Evolutionary conservation across 768 basidiomycete species (phyloP), one percentile per base, ranked within the genome.

Genomic region (Leucocoprinus birnbaumii): DNA sequence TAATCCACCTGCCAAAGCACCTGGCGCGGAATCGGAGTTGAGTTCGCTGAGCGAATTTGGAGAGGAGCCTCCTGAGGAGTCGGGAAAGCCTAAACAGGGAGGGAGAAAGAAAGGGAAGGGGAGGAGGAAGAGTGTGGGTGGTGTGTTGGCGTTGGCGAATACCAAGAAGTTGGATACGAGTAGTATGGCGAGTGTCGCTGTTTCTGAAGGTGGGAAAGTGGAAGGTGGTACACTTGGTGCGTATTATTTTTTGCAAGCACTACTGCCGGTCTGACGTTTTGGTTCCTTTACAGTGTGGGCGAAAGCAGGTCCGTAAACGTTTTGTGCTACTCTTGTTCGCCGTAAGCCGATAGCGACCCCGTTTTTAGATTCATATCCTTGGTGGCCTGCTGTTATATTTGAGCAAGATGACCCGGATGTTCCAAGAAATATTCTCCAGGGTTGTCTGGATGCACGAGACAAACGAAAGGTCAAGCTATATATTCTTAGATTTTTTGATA

Each of bases 371-470:
- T 80, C 85, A 0, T 94, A 76, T 62, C 94, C 94, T 1, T 95
- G 86, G 85, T 96, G 89, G 86, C 91, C 94, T 38, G 94, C 86
- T 8, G 83, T 89, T 8, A 79, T 94, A 14, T 86, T 78, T 49
- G 83, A 85, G 22, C 77, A 80, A 8, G 81, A 85, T 38, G 81
- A 87, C 45, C 67, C 73, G 1, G 66, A 65, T 0, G 78, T 93
- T n/a, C 88, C 88, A 34, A 41, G 49, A 21, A 72, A 73, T 26
- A 69, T 79, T 48, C 43, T 65, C 25, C 44, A 61, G 34, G 60
- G 55, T 27, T 64, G 63, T 55, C 67, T 69, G 54, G 62, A 66
- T 27, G 63, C 65, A 26, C 67, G 71, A 53, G 60, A 60, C 59
- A 73, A 71, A 44, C 72, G 70, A 21, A 73, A 77, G 24, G 72